These are phyloP conservation scores for Daldinia sp. DNA, from an alignment of 2,329 filamentous ascomycete species.

Conservation along the genomic window DNA sequence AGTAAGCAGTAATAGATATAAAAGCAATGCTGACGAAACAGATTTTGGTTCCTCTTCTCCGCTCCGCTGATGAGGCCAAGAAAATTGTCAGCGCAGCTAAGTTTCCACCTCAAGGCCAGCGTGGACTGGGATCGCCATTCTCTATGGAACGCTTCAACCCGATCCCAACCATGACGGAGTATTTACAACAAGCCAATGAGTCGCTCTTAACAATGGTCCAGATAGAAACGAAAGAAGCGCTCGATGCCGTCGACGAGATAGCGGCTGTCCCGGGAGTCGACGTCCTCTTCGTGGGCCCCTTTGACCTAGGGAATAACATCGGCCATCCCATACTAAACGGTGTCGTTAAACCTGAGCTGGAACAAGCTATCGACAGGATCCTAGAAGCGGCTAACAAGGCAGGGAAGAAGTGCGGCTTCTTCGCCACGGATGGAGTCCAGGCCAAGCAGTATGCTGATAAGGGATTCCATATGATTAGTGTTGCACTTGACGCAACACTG, in stretches of 20 bases:
- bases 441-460: conserved; percentile 61
- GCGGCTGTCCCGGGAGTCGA: conserved; percentile 67
- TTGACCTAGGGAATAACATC: conserved; percentile 71
- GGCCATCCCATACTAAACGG: conserved; percentile 68
- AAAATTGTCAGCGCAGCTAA: conserved; percentile 61
- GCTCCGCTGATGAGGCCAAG: conserved; percentile 61
- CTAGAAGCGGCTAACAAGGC: conserved; percentile 65
- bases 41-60: conserved; percentile 63
- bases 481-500: conserved; percentile 63
- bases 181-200: conserved; percentile 64
- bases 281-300: conserved; percentile 71
- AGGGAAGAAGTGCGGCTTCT: conserved; percentile 73
- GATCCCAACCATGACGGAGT: conserved; percentile 60
- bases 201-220: conserved; percentile 71
- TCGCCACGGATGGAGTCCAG: conserved; percentile 64
- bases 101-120: conserved; percentile 62
- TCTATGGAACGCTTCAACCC: conserved; percentile 59
- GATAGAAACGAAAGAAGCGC: conserved; percentile 71
- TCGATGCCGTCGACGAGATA: conserved; percentile 68
- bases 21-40: conserved; percentile 36
- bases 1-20: background rate
- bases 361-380: conserved; percentile 66
- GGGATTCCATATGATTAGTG: conserved; percentile 70
- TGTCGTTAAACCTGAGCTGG: conserved; percentile 65
- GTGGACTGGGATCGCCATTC: conserved; percentile 66